Base-by-base conservation (phyloP, 2,329 filamentous ascomycete genomes). In the Aspergillus intermedius region DNA sequence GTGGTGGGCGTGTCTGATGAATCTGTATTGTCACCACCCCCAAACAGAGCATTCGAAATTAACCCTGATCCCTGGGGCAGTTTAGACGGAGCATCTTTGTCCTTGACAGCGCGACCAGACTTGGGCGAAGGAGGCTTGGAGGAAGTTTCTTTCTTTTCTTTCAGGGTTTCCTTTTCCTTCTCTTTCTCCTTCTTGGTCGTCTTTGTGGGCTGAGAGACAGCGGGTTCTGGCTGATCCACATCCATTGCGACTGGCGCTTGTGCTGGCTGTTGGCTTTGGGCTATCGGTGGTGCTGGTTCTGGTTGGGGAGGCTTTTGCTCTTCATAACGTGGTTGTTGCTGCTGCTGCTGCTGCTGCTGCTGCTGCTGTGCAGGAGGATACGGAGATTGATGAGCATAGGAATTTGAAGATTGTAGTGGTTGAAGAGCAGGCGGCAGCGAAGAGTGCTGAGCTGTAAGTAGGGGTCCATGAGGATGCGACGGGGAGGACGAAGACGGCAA, bases 21-120 rank as follows among this genome's bases (percentile, higher is more conserved):
- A 21, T 70, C 71, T 42, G 69, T 70, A n/a, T 64, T 63, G 37
- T 67, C 64, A 42, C 76, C 72, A 5, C 76, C 74, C 9, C 79
- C 81, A 54, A 82, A 84, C 13, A 81, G 73, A 39, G 78, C 78
- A 52, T 78, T 82, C 32, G 80, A 81, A 10, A 86, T 73, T 9
- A 87, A 69, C 8, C 84, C 84, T 45, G 80, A 84, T 15, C 83
- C 83, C 39, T 78, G 73, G 4, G 81, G 79, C 35, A 83, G 68
- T 3, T 80, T 76, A 19, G 79, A 76, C 4, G 66, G 76, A 5
- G 64, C 52, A 49, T 83, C 79, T 54, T 82, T 82, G 13, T 83
- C 79, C 54, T 82, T 82, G n/a, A 63, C 56, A 34, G 73, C 66
- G 40, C 77, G 75, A 15, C 66, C 59, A 13, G 77, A 74, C 54